These are phyloP conservation scores for Alternaria novae-zelandiae DNA, from an alignment of 2,329 filamentous ascomycete species.

Conservation along the genomic window DNA sequence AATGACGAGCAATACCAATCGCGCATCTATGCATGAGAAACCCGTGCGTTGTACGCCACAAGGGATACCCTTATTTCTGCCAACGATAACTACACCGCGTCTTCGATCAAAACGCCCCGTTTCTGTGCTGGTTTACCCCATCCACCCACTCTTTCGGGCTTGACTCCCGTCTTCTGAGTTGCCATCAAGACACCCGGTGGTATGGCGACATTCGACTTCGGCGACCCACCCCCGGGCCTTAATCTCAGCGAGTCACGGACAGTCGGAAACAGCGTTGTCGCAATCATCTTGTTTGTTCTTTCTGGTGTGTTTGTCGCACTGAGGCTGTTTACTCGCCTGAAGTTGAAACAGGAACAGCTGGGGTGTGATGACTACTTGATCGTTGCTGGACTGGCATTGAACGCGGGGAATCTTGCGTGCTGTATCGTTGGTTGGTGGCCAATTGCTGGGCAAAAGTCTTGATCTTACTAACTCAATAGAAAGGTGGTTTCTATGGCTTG, in stretches of 20 bases:
- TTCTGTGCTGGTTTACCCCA: not conserved
- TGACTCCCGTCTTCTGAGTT: not conserved
- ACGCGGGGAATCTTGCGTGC: not conserved
- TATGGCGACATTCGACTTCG: not conserved
- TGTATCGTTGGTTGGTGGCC: not conserved
- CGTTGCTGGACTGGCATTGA: not conserved
- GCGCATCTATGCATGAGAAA: not conserved
- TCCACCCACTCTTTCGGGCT: not conserved
- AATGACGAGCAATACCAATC: not conserved
- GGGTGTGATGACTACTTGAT: not conserved
- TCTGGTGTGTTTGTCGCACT: not conserved
- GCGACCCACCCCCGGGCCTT: not conserved
- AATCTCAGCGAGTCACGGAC: not conserved
- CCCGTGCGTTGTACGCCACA: not conserved
- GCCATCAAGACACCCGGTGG: not conserved
- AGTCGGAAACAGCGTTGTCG: not conserved
- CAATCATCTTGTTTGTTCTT: not conserved
- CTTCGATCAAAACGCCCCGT: not conserved
- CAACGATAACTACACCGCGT: not conserved
- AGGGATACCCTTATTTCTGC: not conserved
- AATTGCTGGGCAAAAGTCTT: not conserved
- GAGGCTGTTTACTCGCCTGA: not conserved
- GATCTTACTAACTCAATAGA: fast-evolving
- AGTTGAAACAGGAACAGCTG: not conserved
- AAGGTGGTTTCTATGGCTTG: not conserved